Conservation (phyloP, 1,284 basidiomycete genomes). For the Thecaphora thlaspeos region DNA sequence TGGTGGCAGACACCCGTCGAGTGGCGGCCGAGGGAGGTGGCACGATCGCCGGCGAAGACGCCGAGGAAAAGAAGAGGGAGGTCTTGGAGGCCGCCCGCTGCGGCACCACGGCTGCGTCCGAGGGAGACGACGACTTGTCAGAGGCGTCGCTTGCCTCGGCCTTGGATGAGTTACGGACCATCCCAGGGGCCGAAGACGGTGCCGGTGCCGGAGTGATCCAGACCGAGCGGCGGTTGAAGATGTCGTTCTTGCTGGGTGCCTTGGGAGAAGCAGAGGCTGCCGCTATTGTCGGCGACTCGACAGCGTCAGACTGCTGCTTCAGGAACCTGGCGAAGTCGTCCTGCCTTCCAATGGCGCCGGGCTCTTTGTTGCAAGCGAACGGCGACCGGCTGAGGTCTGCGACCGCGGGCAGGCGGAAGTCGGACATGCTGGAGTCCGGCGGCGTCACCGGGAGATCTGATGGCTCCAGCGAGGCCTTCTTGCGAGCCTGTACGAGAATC, state of each 20-base stretch:
- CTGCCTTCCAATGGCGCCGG: no score
- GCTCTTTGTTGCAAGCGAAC: neutral
- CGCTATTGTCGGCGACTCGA: neutral
- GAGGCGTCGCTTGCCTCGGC: neutral
- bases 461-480: neutral
- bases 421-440: neutral
- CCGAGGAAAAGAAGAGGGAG: slow-evolving; percentile 21
- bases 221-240: slow-evolving; percentile 31
- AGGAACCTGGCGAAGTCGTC: no score
- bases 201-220: slow-evolving; percentile 27
- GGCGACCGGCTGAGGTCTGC: neutral
- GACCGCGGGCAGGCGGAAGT: neutral
- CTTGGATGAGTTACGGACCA: no score
- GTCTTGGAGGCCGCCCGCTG: slow-evolving; percentile 14
- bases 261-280: neutral
- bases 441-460: neutral
- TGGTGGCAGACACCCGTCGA: neutral
- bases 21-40: slow-evolving; percentile 5
- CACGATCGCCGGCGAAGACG: neutral
- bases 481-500: neutral
- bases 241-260: slow-evolving; percentile 37
- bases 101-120: neutral
- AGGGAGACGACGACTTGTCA: neutral
- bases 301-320: no score
- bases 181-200: neutral